Percentiles rank a stretch among this genome's conserved stretches.
Conservation (phyloP, 768 basidiomycete genomes). For the Phaeotremella skinneri region DNA sequence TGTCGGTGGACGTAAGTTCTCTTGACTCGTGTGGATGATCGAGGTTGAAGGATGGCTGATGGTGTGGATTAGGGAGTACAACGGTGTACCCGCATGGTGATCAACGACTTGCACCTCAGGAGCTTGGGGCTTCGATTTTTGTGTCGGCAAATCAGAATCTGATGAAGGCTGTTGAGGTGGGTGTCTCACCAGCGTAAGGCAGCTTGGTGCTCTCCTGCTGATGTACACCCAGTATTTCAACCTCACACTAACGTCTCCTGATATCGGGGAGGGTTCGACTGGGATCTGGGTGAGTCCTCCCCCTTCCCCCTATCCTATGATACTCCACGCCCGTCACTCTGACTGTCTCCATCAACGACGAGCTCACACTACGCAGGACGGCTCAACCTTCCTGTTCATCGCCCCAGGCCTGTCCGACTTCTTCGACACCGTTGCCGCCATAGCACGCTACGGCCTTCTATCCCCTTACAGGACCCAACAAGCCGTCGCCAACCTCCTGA, state of each 20-base stretch:
- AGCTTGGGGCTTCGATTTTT: conserved; percentile 87
- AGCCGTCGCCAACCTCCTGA: conserved; percentile 45
- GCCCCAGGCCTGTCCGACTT: conserved; percentile 52
- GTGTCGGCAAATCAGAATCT: conserved; percentile 67
- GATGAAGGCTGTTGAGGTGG: conserved; percentile 69
- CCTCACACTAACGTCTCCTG: conserved; percentile 29
- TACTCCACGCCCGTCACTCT: neutral
- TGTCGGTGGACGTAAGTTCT: conserved; percentile 71
- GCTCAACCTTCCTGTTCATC: conserved; percentile 60
- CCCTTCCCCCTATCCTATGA: neutral
- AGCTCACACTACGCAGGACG: conserved; percentile 64
- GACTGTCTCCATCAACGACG: neutral
- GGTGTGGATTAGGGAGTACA: conserved; percentile 63
- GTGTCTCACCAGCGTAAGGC: conserved; percentile 6
- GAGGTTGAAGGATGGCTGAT: no score
- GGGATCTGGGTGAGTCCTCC: conserved; percentile 38
- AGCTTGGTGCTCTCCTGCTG: neutral
- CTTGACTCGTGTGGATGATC: neutral
- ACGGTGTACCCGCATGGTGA: conserved; percentile 70
- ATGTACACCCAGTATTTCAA: conserved; percentile 30
- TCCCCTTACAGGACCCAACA: conserved; percentile 61
- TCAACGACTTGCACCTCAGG: conserved; percentile 62
- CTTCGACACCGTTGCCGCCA: conserved; percentile 70
- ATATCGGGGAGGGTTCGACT: conserved; percentile 31
- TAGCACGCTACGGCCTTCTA: conserved; percentile 73